Base-by-base conservation (phyloP, 495 filamentous ascomycete species). In the Xylaria grammica region DNA sequence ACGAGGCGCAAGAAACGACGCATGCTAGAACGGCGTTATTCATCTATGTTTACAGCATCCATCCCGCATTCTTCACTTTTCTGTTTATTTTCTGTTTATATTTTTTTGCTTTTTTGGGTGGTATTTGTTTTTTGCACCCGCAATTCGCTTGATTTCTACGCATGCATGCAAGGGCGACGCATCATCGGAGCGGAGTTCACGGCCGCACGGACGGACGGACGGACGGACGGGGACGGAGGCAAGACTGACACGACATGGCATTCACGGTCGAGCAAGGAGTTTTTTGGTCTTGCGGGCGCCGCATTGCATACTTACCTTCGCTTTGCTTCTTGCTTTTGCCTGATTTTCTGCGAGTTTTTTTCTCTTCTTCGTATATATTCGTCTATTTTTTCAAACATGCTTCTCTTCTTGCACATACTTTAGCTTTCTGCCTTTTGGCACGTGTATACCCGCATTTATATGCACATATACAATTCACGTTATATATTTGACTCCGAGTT, bases 391-490 rank as follows among this genome's bases (percentile, higher is more conserved):
- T 69, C 68, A 34, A 29, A 50, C n/a, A 61, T 50, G 38, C 58
- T 68, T 56, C 51, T 30, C 11, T 69, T 68, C 32, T 68, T 69
- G 63, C 49, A 67, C 45, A 70, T 68, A 32, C 70, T 67, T 56
- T 53, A 26, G 24, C 57, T 24, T n/a, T 22, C 27, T 61, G 32
- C 34, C 29, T 49, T 8, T 38, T 9, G 57, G 44, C 44, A 60
- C 17, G 42, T 49, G 45, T 49, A 50, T 50, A 51, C 17, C n/a
- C n/a, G n/a, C n/a, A n/a, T n/a, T n/a, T n/a, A n/a, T n/a, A 6
- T 46, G 29, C 42, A 49, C 29, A 58, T 48, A 62, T 72, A 53
- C 49, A 64, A 4, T 51, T 36, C 32, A 36, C 11, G 11, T 36
- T 36, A 36, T 5, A n/a, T n/a, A n/a, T n/a, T n/a, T n/a, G n/a